Conservation (phyloP, 208 protist genomes). For the Crithidia expoeki region DNA sequence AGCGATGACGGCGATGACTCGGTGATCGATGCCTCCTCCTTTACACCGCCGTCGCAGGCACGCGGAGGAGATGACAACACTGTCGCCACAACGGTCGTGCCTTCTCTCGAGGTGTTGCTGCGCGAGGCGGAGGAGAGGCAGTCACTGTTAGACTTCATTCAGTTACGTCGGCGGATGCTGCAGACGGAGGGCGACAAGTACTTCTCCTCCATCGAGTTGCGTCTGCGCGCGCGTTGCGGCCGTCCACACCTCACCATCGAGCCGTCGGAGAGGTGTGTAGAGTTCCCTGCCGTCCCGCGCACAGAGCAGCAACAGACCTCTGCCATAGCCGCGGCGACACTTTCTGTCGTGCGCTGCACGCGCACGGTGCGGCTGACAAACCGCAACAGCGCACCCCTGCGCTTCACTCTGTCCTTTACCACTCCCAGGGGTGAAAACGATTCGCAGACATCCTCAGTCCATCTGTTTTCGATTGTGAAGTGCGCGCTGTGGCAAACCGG, state of each 20-base stretch:
- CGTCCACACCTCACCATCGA: slow-evolving; percentile 71
- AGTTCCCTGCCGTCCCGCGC: slow-evolving; percentile 45
- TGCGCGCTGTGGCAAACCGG: slow-evolving; percentile 28
- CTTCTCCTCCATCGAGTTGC: slow-evolving; percentile 83
- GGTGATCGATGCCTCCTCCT: neutral
- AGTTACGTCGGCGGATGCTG: slow-evolving; percentile 47
- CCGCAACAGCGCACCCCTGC: slow-evolving; percentile 69
- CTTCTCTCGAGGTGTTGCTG: slow-evolving; percentile 54
- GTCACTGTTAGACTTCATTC: slow-evolving; percentile 65
- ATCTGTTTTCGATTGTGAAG: slow-evolving; percentile 24
- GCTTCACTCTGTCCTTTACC: slow-evolving; percentile 57
- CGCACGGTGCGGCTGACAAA: slow-evolving; percentile 82
- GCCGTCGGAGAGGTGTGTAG: slow-evolving; percentile 57
- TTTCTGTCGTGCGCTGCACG: slow-evolving; percentile 30
- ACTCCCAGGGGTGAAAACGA: neutral
- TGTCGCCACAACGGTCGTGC: slow-evolving; percentile 14
- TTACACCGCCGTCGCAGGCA: neutral
- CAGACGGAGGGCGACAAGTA: slow-evolving; percentile 53
- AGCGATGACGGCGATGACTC: slow-evolving; percentile 23
- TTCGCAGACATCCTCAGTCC: neutral
- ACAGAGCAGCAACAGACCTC: slow-evolving; percentile 21
- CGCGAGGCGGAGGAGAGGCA: slow-evolving; percentile 70
- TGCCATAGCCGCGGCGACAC: neutral
- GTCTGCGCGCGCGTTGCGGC: slow-evolving; percentile 75
- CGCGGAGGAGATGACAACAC: neutral